Base-by-base conservation (phyloP, 148 eudicot genomes). In the Chenopodium suecicum region DNA sequence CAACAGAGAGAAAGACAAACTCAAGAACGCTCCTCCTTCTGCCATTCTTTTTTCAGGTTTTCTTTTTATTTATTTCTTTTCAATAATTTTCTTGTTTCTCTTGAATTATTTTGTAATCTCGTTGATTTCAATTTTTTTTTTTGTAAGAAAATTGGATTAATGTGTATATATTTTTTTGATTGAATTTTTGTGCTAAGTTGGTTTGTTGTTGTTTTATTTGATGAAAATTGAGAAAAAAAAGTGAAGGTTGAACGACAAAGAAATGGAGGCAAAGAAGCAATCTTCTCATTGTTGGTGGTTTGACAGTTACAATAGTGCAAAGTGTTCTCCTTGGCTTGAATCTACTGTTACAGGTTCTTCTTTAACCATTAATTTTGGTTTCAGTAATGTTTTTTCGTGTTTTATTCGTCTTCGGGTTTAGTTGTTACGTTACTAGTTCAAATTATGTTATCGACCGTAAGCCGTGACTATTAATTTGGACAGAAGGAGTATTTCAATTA, bases 271-370 rank as follows among this genome's bases (percentile, higher is more conserved):
- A 76, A 80, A 60, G 78, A 85, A 37, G 37, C 70, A 88, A 46
- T 79, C 90, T 50, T 79, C 90, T 46, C 81, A 87, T 66, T 86
- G 88, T 83, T 94, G 98, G 98, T 94, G 93, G 98, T 83, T 91
- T 50, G 90, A 92, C 78, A 89, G 85, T 82, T 87, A 88, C 80
- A 87, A 80, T 87, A 82, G 63, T 73, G 78, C 88, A 7, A 88
- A 74, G 17, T 87, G 82, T 58, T 90, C 94, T 7, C 88, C 90
- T 22, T 94, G 98, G 98, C 97, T 92, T 78, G 85, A 89, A 54
- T 90, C 97, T 31, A 87, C 96, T 47, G 91, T 94, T 83, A 63
- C 91, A 34, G 98, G 98, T 92, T 71, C 12, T 20, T 63, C 63
- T 23, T 20, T 2, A 16, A 54, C 54, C 44, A 1, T 19, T 37